Evolutionary conservation across 805 yeast species (phyloP).

Genomic region (Wickerhamiella sorbophila): DNA sequence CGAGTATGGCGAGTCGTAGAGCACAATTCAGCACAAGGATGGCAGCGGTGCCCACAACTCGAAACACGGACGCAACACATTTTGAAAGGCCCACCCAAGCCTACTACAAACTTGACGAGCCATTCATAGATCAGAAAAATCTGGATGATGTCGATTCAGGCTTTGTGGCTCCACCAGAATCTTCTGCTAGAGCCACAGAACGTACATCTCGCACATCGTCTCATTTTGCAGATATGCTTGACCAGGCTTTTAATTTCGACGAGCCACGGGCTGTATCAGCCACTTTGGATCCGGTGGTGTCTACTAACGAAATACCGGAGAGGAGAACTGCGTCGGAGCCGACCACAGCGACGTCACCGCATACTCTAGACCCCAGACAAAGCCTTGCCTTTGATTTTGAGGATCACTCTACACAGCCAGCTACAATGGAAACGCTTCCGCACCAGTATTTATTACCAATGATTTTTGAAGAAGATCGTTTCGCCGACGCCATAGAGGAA

Average conservation of each 20-base stretch:
- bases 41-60: too few relatives aligned
- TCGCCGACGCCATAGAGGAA: slow-evolving; percentile 27
- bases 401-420: background rate
- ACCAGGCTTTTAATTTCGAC: slow-evolving; percentile 20
- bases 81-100: too few relatives aligned
- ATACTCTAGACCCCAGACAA: slow-evolving; percentile 3
- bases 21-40: too few relatives aligned
- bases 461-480: slow-evolving; percentile 29
- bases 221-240: slow-evolving; percentile 23
- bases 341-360: slow-evolving; percentile 1
- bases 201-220: background rate
- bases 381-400: slow-evolving; percentile 6
- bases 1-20: background rate
- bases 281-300: background rate
- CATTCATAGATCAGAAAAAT: too few relatives aligned
- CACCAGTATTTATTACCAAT: slow-evolving; percentile 22
- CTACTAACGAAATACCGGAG: slow-evolving; percentile 1
- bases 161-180: too few relatives aligned
- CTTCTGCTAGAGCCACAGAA: too few relatives aligned
- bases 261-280: slow-evolving; percentile 1
- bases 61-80: too few relatives aligned
- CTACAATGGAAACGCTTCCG: background rate
- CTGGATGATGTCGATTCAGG: too few relatives aligned
- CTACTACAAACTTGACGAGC: too few relatives aligned
- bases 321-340: slow-evolving; percentile 4